Conservation (phyloP, 805 yeast species). For the Saccharomycopsis lassenensis region DNA sequence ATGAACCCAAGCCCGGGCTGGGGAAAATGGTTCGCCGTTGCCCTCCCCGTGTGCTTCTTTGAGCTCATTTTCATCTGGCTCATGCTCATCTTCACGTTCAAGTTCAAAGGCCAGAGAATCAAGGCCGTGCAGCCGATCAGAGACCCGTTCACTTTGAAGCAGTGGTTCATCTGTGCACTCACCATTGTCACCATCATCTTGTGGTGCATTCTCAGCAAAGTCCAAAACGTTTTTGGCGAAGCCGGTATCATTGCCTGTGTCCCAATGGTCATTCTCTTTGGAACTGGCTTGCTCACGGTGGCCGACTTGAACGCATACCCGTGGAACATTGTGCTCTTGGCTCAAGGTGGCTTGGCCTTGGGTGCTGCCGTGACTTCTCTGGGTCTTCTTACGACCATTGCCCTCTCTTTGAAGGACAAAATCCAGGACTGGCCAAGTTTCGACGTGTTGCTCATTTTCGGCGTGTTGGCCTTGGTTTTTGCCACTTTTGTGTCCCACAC, state of each 20-base stretch:
- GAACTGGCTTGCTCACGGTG: slow-evolving; percentile 73
- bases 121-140: slow-evolving; percentile 9
- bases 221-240: slow-evolving; percentile 72
- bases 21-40: slow-evolving; percentile 88
- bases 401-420: slow-evolving; percentile 48
- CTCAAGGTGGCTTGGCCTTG: slow-evolving; percentile 96
- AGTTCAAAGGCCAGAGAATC: slow-evolving; percentile 30
- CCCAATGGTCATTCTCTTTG: slow-evolving; percentile 80
- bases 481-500: slow-evolving; percentile 98
- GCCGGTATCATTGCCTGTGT: slow-evolving; percentile 90
- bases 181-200: slow-evolving; percentile 63
- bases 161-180: slow-evolving; percentile 62
- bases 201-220: slow-evolving; percentile 81
- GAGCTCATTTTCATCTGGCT: slow-evolving; percentile 64
- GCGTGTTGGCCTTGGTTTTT: slow-evolving; percentile 65
- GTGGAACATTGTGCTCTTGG: slow-evolving; percentile 91
- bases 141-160: slow-evolving; percentile 53
- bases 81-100: slow-evolving; percentile 55
- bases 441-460: slow-evolving; percentile 67
- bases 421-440: slow-evolving; percentile 60
- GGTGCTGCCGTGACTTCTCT: slow-evolving; percentile 93
- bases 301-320: slow-evolving; percentile 93
- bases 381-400: slow-evolving; percentile 74
- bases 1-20: slow-evolving; percentile 69
- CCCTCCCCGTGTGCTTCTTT: slow-evolving; percentile 66